Base-by-base conservation (phyloP, 441 rosid genomes). In the Gossypium lobatum region DNA sequence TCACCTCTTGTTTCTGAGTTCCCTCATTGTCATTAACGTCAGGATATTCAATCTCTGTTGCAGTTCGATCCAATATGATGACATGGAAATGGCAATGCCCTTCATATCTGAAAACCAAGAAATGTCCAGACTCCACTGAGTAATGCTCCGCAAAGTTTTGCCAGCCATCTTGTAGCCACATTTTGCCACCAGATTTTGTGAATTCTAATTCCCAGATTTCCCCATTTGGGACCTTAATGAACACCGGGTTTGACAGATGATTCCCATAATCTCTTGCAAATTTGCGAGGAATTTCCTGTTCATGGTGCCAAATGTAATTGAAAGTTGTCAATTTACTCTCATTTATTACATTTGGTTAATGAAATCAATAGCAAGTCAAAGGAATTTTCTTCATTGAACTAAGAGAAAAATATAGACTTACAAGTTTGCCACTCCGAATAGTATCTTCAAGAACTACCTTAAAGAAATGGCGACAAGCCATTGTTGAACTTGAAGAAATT, bases 131-230 rank as follows among this genome's bases (percentile, higher is more conserved):
- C 17, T 42, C 31, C 54, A 83, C 6, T 10, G 57, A 58, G 52
- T 62, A 78, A 69, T 63, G 61, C 18, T 74, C 50, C 3, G 68
- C 69, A 53, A 83, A 83, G 6, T 80, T 78, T 25, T 28, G 23
- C 86, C 84, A 80, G 13, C 84, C 81, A 14, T 79, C 75, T 28
- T 72, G 74, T 60, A 83, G 61, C 77, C 77, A 74, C n/a, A 75
- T 25, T 17, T 58, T 70, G 21, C 70, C 72, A 7, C 55, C 76
- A 34, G 48, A 21, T 13, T 60, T 59, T 55, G 11, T 17, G 11
- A 83, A n/a, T 52, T 66, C 78, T 21, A 83, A 53, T 64, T 76
- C n/a, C 86, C 82, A 80, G 0, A 25, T 4, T 39, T 67, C 67
- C 4, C 82, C 84, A 6, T 17, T 55, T 2, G 80, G 79, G 23